Evolutionary conservation across 257 asterid species (phyloP), one percentile per base, ranked within the genome.

Genomic region (Asclepias syriaca): DNA sequence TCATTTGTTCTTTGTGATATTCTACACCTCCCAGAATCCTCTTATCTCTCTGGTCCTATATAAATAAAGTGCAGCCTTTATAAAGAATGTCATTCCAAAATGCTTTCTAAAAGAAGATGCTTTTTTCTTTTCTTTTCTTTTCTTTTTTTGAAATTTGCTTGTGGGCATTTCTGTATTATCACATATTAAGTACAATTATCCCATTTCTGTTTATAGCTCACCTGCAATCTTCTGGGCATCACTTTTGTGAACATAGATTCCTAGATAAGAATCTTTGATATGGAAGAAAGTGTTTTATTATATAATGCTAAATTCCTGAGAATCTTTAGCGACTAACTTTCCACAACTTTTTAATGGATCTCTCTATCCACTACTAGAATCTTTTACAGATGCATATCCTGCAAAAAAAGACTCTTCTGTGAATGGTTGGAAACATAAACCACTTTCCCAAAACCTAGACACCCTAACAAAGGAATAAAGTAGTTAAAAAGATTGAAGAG

Each of bases 1-100:
- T 58, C 15, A 24, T 58, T 10, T 58, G 18, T 22, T 10, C 39
- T 3, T 54, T 58, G 1, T 1, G 39, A 24, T 11, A 34, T 3
- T 34, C 3, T 34, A 58, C 5, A 6, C 64, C 34, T 6, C 48
- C 48, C 48, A 43, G 11, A 13, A 22, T 57, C 64, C 37, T 29
- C 34, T 2, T 2, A 24, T 57, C 22, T 21, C 63, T 16, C 8
- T 57, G 10, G 63, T 53, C 57, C 22, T 9, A 48, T 49, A 19
- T 4, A 58, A 57, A 58, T 29, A 29, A 29, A 29, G 34, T 29
- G 34, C 34, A 29, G 34, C 34, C 3, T 29, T 29, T 24, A 24
- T 24, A 24, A 24, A 24, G 64, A 57, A 57, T 57, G 64, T 24
- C 64, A 57, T 22, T 57, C 64, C 64, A 57, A 57, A 57, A 54